phyloP scores from a whole-genome alignment of 768 basidiomycete genomes.

The Rhizopogon roseolus region DNA sequence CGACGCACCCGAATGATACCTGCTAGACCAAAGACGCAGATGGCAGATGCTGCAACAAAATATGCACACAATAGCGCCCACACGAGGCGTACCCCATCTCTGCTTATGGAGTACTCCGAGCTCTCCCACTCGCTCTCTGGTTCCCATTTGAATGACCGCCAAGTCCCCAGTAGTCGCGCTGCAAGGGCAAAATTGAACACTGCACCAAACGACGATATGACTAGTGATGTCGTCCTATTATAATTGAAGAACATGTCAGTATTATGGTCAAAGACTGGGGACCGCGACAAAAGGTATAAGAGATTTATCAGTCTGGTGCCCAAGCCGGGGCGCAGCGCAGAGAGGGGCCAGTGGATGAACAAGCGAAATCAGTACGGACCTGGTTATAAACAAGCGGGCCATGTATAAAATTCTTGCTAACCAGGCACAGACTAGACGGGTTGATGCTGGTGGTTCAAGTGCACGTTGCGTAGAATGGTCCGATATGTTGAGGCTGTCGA shows the following conservation, averaged over 20 bases:
- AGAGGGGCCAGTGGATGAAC: constrained; percentile 2
- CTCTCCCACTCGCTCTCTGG: constrained; percentile 47
- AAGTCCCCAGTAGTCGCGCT: constrained; percentile 35
- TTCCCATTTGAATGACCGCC: constrained; percentile 42
- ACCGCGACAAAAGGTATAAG: constrained; percentile 3
- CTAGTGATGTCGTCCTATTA: constrained; percentile 32
- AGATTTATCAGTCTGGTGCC: neutral
- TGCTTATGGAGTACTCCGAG: constrained; percentile 33
- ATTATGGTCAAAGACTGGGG: neutral
- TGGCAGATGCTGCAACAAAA: constrained; percentile 58
- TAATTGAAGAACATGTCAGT: constrained; percentile 2
- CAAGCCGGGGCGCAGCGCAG: neutral
- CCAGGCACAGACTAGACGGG: too few relatives aligned
- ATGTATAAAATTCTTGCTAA: neutral
- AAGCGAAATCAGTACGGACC: constrained; percentile 5
- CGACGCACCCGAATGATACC: constrained; percentile 63
- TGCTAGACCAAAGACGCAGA: constrained; percentile 59
- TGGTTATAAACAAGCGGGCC: constrained; percentile 8
- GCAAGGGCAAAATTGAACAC: constrained; percentile 37
- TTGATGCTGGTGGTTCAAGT: neutral
- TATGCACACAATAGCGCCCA: constrained; percentile 65
- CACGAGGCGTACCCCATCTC: constrained; percentile 40
- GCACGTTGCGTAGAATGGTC: neutral
- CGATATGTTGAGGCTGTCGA: neutral
- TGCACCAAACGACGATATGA: constrained; percentile 35